phyloP scores from a whole-genome alignment of 1,284 basidiomycete species.

The Microbotryum intermedium region DNA sequence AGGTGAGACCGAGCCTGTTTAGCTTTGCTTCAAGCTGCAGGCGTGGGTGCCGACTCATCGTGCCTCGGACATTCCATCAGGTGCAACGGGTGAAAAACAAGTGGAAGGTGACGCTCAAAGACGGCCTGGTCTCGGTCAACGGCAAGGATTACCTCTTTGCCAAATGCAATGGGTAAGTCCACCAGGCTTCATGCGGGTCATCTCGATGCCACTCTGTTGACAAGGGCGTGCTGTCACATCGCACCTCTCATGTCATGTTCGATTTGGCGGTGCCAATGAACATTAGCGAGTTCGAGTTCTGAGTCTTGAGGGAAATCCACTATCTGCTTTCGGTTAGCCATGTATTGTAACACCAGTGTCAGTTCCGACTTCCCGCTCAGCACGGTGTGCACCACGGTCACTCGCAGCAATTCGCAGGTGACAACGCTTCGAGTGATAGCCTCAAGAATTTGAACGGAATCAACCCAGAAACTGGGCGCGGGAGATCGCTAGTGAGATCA shows the following conservation, averaged over 20 bases:
- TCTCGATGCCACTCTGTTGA: background rate
- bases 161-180: conserved; percentile 60
- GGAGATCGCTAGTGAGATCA: too few relatives aligned
- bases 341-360: too few relatives aligned
- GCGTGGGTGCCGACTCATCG: background rate
- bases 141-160: conserved; percentile 95
- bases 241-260: background rate
- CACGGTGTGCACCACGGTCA: too few relatives aligned
- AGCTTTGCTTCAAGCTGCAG: background rate
- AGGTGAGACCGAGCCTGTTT: conserved; percentile 50
- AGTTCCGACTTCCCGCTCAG: too few relatives aligned
- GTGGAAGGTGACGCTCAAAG: conserved; percentile 99
- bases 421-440: too few relatives aligned
- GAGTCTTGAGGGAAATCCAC: background rate
- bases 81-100: conserved; percentile 98
- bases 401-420: too few relatives aligned
- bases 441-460: too few relatives aligned
- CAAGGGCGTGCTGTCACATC: background rate
- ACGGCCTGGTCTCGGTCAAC: conserved; percentile 95
- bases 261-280: too few relatives aligned
- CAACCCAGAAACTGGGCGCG: too few relatives aligned
- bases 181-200: background rate
- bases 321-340: too few relatives aligned
- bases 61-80: conserved; percentile 42
- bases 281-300: conserved; percentile 29